phyloP scores from a whole-genome alignment of 148 eudicot species.

The Cornus controversa region DNA sequence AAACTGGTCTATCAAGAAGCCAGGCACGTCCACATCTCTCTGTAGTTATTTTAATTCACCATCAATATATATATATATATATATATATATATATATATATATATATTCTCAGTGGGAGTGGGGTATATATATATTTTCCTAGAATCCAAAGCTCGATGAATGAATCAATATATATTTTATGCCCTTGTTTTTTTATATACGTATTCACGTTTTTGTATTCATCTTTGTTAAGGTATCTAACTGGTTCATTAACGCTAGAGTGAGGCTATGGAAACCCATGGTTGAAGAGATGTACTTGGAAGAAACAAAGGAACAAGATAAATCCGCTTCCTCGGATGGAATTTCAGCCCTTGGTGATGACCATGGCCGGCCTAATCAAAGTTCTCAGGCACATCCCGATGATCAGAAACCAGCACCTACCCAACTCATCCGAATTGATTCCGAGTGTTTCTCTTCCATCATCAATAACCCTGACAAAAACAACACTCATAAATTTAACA shows the following conservation, averaged over 20 bases:
- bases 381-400: conserved; percentile 1
- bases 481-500: background rate
- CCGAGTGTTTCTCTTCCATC: conserved; percentile 67
- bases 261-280: conserved; percentile 99
- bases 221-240: conserved; percentile 68
- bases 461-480: conserved; percentile 47
- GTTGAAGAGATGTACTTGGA: conserved; percentile 98
- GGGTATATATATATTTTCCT: background rate
- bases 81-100: background rate
- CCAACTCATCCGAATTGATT: conserved; percentile 59
- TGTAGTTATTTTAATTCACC: background rate
- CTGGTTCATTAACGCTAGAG: conserved; percentile 98
- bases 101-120: conserved; percentile 10
- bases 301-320: conserved; percentile 66
- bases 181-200: background rate
- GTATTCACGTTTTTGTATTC: background rate
- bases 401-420: conserved; percentile 75
- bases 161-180: background rate
- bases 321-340: conserved; percentile 37
- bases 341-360: conserved; percentile 22
- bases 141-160: background rate
- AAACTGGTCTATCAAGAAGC: conserved; percentile 94
- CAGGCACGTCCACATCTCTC: conserved; percentile 56
- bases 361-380: conserved; percentile 19
- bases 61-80: background rate